Base-by-base conservation (phyloP, 495 filamentous ascomycete genomes). In the Tuber borchii region DNA sequence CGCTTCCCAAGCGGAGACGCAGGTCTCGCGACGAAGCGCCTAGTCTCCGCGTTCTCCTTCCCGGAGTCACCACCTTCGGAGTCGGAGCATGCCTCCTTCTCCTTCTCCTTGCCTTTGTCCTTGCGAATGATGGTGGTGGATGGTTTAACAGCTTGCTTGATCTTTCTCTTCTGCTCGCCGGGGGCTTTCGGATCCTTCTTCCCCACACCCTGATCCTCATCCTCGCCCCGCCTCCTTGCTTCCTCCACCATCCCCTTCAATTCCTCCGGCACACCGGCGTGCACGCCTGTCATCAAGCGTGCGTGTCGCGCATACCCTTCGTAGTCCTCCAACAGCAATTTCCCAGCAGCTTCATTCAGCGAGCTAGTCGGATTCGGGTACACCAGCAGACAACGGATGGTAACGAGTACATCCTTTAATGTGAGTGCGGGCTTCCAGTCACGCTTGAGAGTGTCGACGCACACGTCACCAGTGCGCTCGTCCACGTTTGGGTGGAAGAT, bases 401-500 rank as follows among this genome's bases (percentile, higher is more conserved):
- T 91, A 73, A 91, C 82, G 46, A 92, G 82, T 10, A 92, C 88
- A 84, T 92, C 90, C 69, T 88, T 85, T 45, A 92, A 79, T 14
- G 88, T 91, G 73, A 91, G 79, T 26, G 84, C 87, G 12, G 86
- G 82, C 51, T 88, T 85, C 91, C 91, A 93, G 81, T 91, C 91
- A 39, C 89, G 85, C 83, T 92, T 93, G 26, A 93, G 81, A 9
- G 91, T 92, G 82, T 92, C 91, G 46, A 93, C 90, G 75, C 91
- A 93, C 14, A 93, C 89, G 26, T 87, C 87, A 0, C 91, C 91
- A 4, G 88, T 88, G 39, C 84, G 84, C 77, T 90, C 89, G 76
- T 92, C 91, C 73, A 93, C 88, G 78, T 93, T 93, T 0, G 91
- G 91, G 76, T 93, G 91, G 87, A 90, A 93, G 40, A 93, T 90